phyloP scores from a whole-genome alignment of 164 flowering plant species.

The Magnolia kwangsiensis region DNA sequence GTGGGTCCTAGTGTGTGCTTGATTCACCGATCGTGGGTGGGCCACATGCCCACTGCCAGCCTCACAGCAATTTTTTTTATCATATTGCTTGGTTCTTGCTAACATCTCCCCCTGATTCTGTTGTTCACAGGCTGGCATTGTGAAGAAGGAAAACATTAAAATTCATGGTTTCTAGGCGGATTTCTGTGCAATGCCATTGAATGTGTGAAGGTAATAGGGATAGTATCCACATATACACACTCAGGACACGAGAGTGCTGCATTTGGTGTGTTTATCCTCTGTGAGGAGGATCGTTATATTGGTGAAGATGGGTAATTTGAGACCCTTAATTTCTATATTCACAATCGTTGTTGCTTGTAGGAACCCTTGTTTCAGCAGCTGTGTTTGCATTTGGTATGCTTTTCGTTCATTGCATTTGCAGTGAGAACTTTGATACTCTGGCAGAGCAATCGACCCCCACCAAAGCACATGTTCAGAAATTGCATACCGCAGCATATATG shows the following conservation, averaged over 20 bases:
- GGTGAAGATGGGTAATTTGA: neutral
- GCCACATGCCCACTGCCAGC: neutral
- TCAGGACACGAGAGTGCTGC: neutral
- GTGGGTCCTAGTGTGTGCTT: neutral
- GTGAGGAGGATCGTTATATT: neutral
- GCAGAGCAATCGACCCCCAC: no score
- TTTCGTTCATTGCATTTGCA: no score
- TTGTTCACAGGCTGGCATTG: conserved; percentile 20
- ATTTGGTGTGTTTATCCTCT: neutral
- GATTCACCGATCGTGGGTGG: neutral
- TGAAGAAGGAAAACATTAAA: conserved; percentile 23
- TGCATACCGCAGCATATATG: no score
- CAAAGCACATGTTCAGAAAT: no score
- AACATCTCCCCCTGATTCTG: neutral
- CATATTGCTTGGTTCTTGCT: neutral
- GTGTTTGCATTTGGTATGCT: no score
- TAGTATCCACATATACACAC: neutral
- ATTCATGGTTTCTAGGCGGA: conserved; percentile 19
- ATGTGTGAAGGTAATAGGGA: neutral
- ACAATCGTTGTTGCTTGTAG: neutral
- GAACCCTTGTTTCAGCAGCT: no score
- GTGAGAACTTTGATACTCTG: no score
- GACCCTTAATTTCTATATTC: neutral
- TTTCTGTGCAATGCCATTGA: neutral
- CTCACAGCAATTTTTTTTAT: neutral